Conservation (phyloP, 169 alveolate genomes). For the Cryptosporidium felis region DNA sequence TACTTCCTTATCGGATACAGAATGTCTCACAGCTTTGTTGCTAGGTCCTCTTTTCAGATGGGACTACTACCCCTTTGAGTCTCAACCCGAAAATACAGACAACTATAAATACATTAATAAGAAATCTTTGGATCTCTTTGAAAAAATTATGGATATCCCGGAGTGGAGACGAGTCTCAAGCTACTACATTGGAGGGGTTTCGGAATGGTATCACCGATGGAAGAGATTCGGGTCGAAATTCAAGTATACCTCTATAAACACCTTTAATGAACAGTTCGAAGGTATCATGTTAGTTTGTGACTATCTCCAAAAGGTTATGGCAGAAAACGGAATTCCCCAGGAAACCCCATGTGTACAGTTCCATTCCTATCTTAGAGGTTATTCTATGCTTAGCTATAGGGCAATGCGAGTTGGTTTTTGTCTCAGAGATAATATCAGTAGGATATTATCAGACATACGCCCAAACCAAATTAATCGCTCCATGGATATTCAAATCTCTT, state of each 20-base stretch:
- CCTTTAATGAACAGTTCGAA: constrained; percentile 63
- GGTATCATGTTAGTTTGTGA: constrained; percentile 69
- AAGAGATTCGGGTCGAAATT: not conserved
- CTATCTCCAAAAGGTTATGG: constrained; percentile 22
- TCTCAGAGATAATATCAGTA: not conserved
- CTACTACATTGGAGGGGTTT: constrained; percentile 40
- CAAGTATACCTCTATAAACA: constrained; percentile 6
- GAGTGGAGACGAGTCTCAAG: constrained; percentile 71
- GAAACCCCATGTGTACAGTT: constrained; percentile 24
- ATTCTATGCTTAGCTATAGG: constrained; percentile 29
- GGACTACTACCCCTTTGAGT: constrained; percentile 45
- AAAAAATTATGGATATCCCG: constrained; percentile 13
- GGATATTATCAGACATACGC: not conserved
- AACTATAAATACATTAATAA: constrained; percentile 1
- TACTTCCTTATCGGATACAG: constrained; percentile 34
- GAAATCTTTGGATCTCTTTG: constrained; percentile 13
- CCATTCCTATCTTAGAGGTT: constrained; percentile 55
- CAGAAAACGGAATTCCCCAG: constrained; percentile 8
- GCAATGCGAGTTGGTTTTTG: constrained; percentile 55
- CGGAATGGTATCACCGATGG: constrained; percentile 62
- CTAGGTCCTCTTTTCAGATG: constrained; percentile 26
- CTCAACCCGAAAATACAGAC: constrained; percentile 28
- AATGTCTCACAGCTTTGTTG: constrained; percentile 46
- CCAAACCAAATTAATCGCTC: no score
- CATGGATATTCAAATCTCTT: not conserved